Percentiles rank a stretch among this genome's conserved stretches.
Conservation (phyloP, 2,329 filamentous ascomycete species). For the Pseudofabraea citricarpa region DNA sequence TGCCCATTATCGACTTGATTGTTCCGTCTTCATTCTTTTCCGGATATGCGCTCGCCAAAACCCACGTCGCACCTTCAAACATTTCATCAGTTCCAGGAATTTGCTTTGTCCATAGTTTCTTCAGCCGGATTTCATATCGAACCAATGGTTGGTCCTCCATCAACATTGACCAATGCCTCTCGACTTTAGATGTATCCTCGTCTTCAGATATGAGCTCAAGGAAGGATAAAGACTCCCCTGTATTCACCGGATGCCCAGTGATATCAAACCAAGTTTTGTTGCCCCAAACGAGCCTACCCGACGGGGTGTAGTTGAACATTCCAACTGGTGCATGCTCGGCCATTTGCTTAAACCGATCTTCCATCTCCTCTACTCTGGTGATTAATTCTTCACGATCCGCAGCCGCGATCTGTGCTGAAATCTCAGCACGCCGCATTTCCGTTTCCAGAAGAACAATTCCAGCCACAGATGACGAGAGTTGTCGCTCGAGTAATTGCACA, state of each 20-base stretch:
- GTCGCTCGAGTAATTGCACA: background rate
- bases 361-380: conserved; percentile 1
- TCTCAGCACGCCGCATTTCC: conserved; percentile 1
- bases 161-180: background rate
- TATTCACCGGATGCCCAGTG: background rate
- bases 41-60: background rate
- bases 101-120: conserved; percentile 1
- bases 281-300: background rate
- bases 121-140: background rate
- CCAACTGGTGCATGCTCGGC: conserved; percentile 1
- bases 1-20: conserved; percentile 2
- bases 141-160: background rate
- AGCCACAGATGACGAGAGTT: conserved; percentile 1
- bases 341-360: conserved; percentile 1
- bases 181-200: background rate
- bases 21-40: background rate
- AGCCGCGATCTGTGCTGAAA: background rate
- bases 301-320: background rate
- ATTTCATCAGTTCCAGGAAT: background rate
- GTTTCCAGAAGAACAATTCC: background rate
- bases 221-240: background rate
- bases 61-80: conserved; percentile 1
- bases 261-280: conserved; percentile 1
- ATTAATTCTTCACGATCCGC: conserved; percentile 1
- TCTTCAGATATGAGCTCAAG: background rate